Evolutionary conservation across 1,284 basidiomycete genomes (phyloP).

Genomic region (Fomes fomentarius): DNA sequence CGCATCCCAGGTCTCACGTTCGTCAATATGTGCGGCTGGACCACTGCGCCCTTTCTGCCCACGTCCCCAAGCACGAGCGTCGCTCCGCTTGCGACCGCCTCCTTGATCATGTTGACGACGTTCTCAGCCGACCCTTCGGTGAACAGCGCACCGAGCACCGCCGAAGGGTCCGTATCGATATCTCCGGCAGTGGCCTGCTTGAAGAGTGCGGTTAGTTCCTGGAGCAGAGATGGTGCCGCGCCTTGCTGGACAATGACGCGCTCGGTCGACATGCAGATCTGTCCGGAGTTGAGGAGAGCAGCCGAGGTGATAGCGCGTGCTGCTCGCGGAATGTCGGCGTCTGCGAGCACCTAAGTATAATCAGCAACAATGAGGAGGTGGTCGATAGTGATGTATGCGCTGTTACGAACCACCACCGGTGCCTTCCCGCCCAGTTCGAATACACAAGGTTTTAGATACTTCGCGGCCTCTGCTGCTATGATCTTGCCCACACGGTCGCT

Average conservation of each 20-base stretch:
- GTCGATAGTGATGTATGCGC: not conserved
- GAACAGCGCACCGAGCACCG: slow-evolving; percentile 49
- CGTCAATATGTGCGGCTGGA: slow-evolving; percentile 58
- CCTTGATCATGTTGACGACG: slow-evolving; percentile 50
- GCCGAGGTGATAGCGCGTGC: slow-evolving; percentile 60
- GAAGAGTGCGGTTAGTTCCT: slow-evolving; percentile 39
- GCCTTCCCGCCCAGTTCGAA: slow-evolving; percentile 49
- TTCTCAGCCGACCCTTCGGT: slow-evolving; percentile 51
- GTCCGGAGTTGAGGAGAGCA: slow-evolving; percentile 63
- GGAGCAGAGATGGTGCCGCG: slow-evolving; percentile 22
- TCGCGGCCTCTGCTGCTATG: slow-evolving; percentile 25
- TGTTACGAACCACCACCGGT: slow-evolving; percentile 57
- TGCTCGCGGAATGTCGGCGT: slow-evolving; percentile 64
- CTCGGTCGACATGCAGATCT: slow-evolving; percentile 76
- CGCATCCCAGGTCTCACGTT: slow-evolving; percentile 53
- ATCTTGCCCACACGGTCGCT: slow-evolving; percentile 24
- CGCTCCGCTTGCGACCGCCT: slow-evolving; percentile 56
- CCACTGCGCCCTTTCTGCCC: slow-evolving; percentile 42
- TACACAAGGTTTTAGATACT: slow-evolving; percentile 25
- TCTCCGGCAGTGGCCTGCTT: slow-evolving; percentile 43
- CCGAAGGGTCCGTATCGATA: slow-evolving; percentile 22
- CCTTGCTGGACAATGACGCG: slow-evolving; percentile 61
- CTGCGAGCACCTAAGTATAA: slow-evolving; percentile 53
- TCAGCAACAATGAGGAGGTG: not conserved
- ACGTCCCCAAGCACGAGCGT: slow-evolving; percentile 52